A percentile compares a stretch with the other conserved stretches of the same genome.
Evolutionary conservation across 2,329 filamentous ascomycete genomes (phyloP).

Genomic region (Calonectria pseudoreteaudii): DNA sequence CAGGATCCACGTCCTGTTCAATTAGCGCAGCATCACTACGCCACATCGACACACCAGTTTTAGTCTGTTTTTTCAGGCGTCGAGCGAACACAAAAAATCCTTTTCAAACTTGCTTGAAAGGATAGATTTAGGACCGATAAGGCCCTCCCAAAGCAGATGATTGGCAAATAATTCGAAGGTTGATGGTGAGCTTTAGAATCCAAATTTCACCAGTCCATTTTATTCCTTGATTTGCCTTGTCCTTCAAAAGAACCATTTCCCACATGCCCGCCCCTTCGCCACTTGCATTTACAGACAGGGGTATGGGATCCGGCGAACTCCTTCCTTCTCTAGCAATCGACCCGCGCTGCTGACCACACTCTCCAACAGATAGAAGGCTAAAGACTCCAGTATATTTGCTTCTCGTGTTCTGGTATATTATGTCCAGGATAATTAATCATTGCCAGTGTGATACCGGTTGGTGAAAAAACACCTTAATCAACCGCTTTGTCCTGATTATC

Average conservation of each 20-base stretch:
- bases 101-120: not conserved
- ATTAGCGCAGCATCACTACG: not conserved
- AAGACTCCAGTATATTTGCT: not conserved
- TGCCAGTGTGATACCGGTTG: not conserved
- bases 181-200: not conserved
- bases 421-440: not conserved
- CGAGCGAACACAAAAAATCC: not conserved
- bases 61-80: not conserved
- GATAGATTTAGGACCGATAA: not conserved
- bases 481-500: not conserved
- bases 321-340: not conserved
- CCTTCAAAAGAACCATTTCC: not conserved
- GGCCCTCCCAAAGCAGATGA: rapidly evolving
- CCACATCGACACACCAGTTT: not conserved
- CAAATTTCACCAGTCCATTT: not conserved
- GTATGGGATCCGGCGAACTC: not conserved
- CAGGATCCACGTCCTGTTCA: not conserved
- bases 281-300: not conserved
- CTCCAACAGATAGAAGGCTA: not conserved
- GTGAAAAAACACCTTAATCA: not conserved
- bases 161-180: not conserved
- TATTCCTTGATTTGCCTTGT: not conserved
- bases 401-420: not conserved
- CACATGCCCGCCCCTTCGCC: not conserved
- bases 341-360: not conserved